Percentiles rank a stretch among this genome's conserved stretches.
These are phyloP conservation scores for Globisporangium perplexum DNA, from an alignment of 352 stramenopile genomes.

Conservation along the genomic window DNA sequence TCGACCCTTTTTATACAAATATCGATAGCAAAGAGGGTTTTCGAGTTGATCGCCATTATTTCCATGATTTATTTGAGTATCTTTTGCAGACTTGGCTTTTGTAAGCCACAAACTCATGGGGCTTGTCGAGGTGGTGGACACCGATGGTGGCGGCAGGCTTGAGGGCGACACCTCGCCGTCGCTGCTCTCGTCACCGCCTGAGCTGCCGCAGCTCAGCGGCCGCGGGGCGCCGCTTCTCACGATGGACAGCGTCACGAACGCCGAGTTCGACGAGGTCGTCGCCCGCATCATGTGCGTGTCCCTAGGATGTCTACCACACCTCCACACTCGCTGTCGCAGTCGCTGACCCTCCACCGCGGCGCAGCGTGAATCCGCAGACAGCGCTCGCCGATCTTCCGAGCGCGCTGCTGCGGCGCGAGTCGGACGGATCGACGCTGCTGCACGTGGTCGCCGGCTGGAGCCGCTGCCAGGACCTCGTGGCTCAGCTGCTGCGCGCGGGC, in stretches of 20 bases:
- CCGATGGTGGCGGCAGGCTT: too few species aligned
- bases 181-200: too few species aligned
- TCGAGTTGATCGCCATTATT: too few species aligned
- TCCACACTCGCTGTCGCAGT: neutral
- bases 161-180: too few species aligned
- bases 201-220: neutral
- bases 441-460: constrained; percentile 51
- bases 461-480: constrained; percentile 45
- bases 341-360: neutral
- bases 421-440: constrained; percentile 48
- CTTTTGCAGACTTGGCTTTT: too few species aligned
- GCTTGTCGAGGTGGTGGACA: neutral
- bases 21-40: too few species aligned
- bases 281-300: constrained; percentile 43
- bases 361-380: constrained; percentile 31
- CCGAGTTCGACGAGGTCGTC: constrained; percentile 39
- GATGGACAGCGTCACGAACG: constrained; percentile 29
- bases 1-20: too few species aligned
- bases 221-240: neutral
- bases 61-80: neutral
- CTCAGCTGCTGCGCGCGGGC: constrained; percentile 29
- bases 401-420: constrained; percentile 22
- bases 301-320: too few species aligned
- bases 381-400: constrained; percentile 24
- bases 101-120: too few species aligned